Conservation (phyloP, 257 asterid genomes). For the Solanum bulbocastanum region DNA sequence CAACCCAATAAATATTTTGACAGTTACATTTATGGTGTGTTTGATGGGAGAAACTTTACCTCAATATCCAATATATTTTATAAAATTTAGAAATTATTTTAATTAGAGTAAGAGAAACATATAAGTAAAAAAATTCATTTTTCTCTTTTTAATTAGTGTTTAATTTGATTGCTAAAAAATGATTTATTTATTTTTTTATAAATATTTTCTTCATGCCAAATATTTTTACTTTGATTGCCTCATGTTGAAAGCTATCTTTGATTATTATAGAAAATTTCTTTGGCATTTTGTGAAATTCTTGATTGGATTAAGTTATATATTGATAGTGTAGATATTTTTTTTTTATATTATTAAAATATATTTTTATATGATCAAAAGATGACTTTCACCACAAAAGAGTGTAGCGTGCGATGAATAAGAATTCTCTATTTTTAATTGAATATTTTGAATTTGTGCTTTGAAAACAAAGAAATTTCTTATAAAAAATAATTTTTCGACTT, state of each 20-base stretch:
- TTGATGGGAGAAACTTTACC: not conserved
- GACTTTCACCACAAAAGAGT: not conserved
- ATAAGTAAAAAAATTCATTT: not conserved
- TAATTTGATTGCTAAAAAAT: too few relatives aligned
- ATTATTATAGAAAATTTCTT: too few relatives aligned
- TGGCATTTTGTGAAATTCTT: not conserved
- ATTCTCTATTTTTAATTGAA: fast-evolving
- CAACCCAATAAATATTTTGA: not conserved
- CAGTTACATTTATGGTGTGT: not conserved
- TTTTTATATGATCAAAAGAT: not conserved
- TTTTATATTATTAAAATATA: not conserved
- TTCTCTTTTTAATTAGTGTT: too few relatives aligned
- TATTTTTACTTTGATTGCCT: not conserved
- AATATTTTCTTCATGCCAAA: not conserved
- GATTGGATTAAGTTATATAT: not conserved
- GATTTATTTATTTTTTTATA: too few relatives aligned
- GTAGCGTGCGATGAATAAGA: not conserved
- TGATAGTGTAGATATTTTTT: too few relatives aligned
- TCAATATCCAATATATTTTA: not conserved
- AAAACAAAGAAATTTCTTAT: fast-evolving
- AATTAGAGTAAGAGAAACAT: not conserved
- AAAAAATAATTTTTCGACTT: too few relatives aligned
- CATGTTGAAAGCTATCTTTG: not conserved
- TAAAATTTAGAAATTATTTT: too few relatives aligned
- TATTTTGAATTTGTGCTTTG: fast-evolving